A percentile compares a stretch with the other conserved stretches of the same genome.
phyloP scores from a whole-genome alignment of 352 stramenopile genomes.

The Phytophthora sansomeana region DNA sequence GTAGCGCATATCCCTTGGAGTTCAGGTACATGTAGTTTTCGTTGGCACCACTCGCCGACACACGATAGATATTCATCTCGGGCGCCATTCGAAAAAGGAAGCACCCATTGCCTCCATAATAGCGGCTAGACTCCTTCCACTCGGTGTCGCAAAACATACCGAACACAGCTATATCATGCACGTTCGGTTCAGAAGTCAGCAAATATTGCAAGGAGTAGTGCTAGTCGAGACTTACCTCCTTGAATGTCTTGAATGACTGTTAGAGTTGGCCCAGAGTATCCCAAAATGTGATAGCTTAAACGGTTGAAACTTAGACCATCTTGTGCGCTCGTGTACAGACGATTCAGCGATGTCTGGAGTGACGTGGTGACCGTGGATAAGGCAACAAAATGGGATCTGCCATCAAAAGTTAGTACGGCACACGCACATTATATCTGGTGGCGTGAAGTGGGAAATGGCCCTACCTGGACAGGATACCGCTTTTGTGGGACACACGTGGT shows the following conservation, averaged over 20 bases:
- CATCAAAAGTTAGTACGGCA: background rate
- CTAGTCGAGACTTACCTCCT: slow-evolving; percentile 51
- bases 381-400: slow-evolving; percentile 70
- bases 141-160: slow-evolving; percentile 88
- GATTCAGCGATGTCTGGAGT: slow-evolving; percentile 65
- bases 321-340: slow-evolving; percentile 83
- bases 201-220: background rate
- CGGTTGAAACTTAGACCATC: slow-evolving; percentile 89
- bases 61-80: slow-evolving; percentile 69
- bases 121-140: slow-evolving; percentile 84
- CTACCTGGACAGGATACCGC: slow-evolving; percentile 77
- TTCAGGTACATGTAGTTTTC: slow-evolving; percentile 91
- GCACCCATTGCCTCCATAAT: slow-evolving; percentile 83
- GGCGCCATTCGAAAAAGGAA: slow-evolving; percentile 82
- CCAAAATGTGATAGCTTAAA: slow-evolving; percentile 81
- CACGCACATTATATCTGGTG: background rate
- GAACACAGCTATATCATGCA: slow-evolving; percentile 73
- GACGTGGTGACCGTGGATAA: slow-evolving; percentile 66
- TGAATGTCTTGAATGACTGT: slow-evolving; percentile 72
- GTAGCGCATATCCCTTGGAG: slow-evolving; percentile 82
- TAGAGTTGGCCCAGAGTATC: slow-evolving; percentile 78
- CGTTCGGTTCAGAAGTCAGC: background rate
- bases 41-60: slow-evolving; percentile 51
- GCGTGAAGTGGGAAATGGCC: background rate
- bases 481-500: slow-evolving; percentile 63